Evolutionary conservation across 2,329 filamentous ascomycete genomes (phyloP).

Genomic region (Aulographum hederae): DNA sequence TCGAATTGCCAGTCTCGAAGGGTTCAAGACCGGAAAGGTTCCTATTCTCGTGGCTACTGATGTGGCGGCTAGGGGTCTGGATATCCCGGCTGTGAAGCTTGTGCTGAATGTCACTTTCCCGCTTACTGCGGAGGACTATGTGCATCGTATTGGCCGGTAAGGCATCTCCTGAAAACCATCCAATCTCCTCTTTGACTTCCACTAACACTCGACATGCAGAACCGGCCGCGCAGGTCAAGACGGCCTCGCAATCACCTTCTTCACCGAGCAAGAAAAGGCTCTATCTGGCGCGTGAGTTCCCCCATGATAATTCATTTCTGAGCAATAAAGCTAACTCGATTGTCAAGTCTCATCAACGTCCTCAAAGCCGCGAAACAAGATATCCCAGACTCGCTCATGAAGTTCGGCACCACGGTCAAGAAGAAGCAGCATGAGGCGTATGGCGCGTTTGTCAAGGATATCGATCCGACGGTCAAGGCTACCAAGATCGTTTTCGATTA

Average conservation of each 20-base stretch:
- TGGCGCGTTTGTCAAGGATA: constrained; percentile 88
- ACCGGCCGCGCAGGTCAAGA: constrained; percentile 85
- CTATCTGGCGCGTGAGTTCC: constrained; percentile 67
- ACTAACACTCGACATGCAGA: constrained; percentile 21
- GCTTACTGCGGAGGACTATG: constrained; percentile 89
- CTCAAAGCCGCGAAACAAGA: constrained; percentile 82
- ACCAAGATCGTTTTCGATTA: constrained; percentile 83
- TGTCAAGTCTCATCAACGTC: constrained; percentile 66
- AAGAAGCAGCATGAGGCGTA: constrained; percentile 96
- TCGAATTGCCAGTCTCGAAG: constrained; percentile 67
- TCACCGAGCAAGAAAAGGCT: constrained; percentile 86
- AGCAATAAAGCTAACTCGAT: background rate
- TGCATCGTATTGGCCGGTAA: constrained; percentile 92
- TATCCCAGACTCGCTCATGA: constrained; percentile 77
- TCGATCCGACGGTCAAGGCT: constrained; percentile 63
- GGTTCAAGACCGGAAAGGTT: constrained; percentile 74
- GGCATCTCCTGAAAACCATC: no score
- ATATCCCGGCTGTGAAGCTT: constrained; percentile 88
- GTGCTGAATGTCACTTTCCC: constrained; percentile 95
- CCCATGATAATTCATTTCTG: constrained; percentile 1
- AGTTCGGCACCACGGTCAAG: constrained; percentile 96
- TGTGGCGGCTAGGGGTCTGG: constrained; percentile 81
- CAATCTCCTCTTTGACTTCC: background rate
- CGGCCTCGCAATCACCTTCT: constrained; percentile 78
- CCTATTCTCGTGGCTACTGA: constrained; percentile 86